Base-by-base conservation (phyloP, 176 grass and related monocot species). In the Areca catechu region DNA sequence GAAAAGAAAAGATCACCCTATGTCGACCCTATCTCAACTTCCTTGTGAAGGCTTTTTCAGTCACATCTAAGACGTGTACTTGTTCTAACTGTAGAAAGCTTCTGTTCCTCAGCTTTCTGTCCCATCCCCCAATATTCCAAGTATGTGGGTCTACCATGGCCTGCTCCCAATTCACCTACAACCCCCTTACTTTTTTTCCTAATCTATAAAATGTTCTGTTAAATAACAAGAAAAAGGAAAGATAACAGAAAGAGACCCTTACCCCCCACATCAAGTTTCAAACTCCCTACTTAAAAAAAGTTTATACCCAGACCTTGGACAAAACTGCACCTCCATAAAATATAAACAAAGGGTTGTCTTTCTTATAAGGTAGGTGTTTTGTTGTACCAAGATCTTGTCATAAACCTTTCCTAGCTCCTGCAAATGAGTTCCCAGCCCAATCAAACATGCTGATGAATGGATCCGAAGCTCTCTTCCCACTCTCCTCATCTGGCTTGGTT, bases 361-460 rank as follows among this genome's bases (percentile, higher is more conserved):
- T 43, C 34, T 29, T 30, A 3, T n/a, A 18, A 34, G 6, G 27
- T 28, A 34, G 6, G 27, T 28, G 23, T 59, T 60, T 18, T 28
- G 19, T n/a, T 60, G 57, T 19, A 18, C 7, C 57, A 60, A 60
- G 57, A 22, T 19, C 57, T 60, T 12, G 57, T 25, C 37, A 60
- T 60, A 60, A 60, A 60, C 57, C 57, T 60, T 60, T 60, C 25
- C 5, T 60, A 29, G 57, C 1, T 60, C 37, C 57, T 60, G 27
- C 57, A 60, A 60, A 60, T 60, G 57, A 60, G 24, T n/a, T 30
- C 15, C 57, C 24, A 10, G 52, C 57, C 76, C 64, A 87, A 51
- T 75, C 75, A 29, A 80, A 75, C 73, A 87, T 79, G 57, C 48
- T 76, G 85, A 81, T 76, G 85, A 81, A 79, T 17, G 89, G 79